These are phyloP conservation scores for Raphanus raphanistrum DNA, from an alignment of 345 rosid genomes.

Conservation along the genomic window DNA sequence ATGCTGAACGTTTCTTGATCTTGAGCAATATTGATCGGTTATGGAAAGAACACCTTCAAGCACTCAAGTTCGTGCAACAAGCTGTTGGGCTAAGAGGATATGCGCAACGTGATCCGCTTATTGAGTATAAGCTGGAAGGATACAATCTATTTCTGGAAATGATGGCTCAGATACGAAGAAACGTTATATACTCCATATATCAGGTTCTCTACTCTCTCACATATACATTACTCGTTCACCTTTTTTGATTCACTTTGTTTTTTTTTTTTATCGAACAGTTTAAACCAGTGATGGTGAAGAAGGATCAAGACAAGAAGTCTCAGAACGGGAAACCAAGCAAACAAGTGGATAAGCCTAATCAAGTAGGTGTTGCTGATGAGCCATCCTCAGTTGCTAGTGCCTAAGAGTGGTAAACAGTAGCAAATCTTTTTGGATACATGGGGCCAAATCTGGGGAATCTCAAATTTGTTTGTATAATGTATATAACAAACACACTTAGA, in stretches of 20 bases:
- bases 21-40: slow-evolving; percentile 89
- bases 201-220: slow-evolving; percentile 53
- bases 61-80: slow-evolving; percentile 93
- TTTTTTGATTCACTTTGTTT: background rate
- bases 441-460: background rate
- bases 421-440: slow-evolving; percentile 24
- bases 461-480: slow-evolving; percentile 25
- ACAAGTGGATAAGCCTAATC: slow-evolving; percentile 47
- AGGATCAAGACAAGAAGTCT: slow-evolving; percentile 54
- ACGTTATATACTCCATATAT: slow-evolving; percentile 92
- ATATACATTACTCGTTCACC: background rate
- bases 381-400: slow-evolving; percentile 53
- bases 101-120: slow-evolving; percentile 95
- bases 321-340: slow-evolving; percentile 52
- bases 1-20: slow-evolving; percentile 85
- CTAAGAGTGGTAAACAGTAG: slow-evolving; percentile 10
- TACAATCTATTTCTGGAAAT: slow-evolving; percentile 91
- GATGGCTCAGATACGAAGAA: slow-evolving; percentile 98
- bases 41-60: slow-evolving; percentile 98
- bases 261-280: slow-evolving; percentile 48
- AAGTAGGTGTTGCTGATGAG: slow-evolving; percentile 54
- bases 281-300: slow-evolving; percentile 80
- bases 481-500: slow-evolving; percentile 30
- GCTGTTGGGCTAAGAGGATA: slow-evolving; percentile 97
- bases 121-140: slow-evolving; percentile 96